Evolutionary conservation across 225 moss, liverwort and hornwort species (phyloP), one percentile per base, ranked within the genome.

Genomic region (Neckera pumila): DNA sequence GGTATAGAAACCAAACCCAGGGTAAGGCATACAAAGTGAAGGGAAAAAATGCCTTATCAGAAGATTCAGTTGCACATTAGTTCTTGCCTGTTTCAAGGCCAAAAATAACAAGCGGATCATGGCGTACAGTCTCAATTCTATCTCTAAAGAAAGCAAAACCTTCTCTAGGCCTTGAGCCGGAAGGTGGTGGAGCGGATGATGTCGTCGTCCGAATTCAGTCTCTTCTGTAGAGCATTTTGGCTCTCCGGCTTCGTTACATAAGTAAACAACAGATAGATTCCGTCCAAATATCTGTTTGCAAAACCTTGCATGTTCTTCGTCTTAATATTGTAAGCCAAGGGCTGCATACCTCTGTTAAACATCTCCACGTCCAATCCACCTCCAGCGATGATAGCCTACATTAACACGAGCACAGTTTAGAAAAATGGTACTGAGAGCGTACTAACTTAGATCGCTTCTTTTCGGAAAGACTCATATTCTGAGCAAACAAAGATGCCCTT

Each of bases 271-370:
- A 99, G 88, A 87, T 99, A 99, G 78, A 97, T 96, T 80, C 98
- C 98, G 87, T 99, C 98, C 94, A 99, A 90, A 88, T 99, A 99
- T 91, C 98, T 99, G 91, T 88, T 99, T 12, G 95, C 87, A 30
- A 94, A 87, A 89, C 98, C 98, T 87, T 92, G 94, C 98, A 99
- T 97, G 86, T 97, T 96, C 94, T 96, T 99, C 75, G 95, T 96
- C 89, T 94, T 96, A 80, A 99, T 97, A 64, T 97, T 97, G 88
- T 99, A 99, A 57, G 97, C 97, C 73, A 99, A 94, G 30, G 98
- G 98, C 91, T 99, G 98, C 98, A 99, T 96, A 60, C 98, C 98
- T 85, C 98, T 94, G 85, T 99, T 99, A 88, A 99, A 99, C 98
- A 99, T 99, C 92, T 99, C 98, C 67, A 99, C 98, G 88, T 99